These are phyloP conservation scores for Coniochaeta hoffmannii DNA, from an alignment of 2,329 filamentous ascomycete genomes.

Conservation along the genomic window DNA sequence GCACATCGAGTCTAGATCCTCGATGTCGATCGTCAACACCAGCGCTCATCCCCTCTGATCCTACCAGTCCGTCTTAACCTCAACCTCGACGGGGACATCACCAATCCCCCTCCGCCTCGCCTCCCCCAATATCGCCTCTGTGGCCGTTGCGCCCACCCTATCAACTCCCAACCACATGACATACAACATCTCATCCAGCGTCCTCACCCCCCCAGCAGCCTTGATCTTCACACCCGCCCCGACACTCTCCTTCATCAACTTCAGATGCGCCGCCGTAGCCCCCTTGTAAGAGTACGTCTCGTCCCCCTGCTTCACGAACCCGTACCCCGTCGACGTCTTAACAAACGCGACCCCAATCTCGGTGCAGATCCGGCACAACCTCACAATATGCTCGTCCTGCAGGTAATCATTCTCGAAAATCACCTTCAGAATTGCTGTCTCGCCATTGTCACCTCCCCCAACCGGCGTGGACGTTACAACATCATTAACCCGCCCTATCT, in stretches of 20 bases:
- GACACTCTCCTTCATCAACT: slow-evolving; percentile 43
- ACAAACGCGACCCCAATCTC: slow-evolving; percentile 44
- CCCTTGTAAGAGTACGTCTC: slow-evolving; percentile 46
- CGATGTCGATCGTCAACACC: too few species aligned
- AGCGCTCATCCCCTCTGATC: too few species aligned
- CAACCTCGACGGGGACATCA: slow-evolving; percentile 14
- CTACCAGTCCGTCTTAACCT: too few species aligned
- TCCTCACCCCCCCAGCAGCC: slow-evolving; percentile 49
- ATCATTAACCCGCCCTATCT: slow-evolving; percentile 43
- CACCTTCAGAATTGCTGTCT: slow-evolving; percentile 43
- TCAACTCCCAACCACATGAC: slow-evolving; percentile 47
- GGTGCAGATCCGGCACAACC: slow-evolving; percentile 48
- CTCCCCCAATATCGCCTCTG: slow-evolving; percentile 45
- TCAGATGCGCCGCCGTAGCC: slow-evolving; percentile 41
- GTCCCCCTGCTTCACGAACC: slow-evolving; percentile 46
- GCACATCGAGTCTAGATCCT: too few species aligned
- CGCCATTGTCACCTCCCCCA: background rate
- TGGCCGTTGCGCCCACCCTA: slow-evolving; percentile 49
- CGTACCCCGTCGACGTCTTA: slow-evolving; percentile 55
- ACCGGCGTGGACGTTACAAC: slow-evolving; percentile 28
- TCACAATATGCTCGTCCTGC: slow-evolving; percentile 37
- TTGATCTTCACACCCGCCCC: slow-evolving; percentile 43
- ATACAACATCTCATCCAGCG: slow-evolving; percentile 46
- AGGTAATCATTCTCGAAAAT: slow-evolving; percentile 58
- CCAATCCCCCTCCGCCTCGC: slow-evolving; percentile 41